Base-by-base conservation (phyloP, 306 rosid genomes). In the Astragalus membranaceus region DNA sequence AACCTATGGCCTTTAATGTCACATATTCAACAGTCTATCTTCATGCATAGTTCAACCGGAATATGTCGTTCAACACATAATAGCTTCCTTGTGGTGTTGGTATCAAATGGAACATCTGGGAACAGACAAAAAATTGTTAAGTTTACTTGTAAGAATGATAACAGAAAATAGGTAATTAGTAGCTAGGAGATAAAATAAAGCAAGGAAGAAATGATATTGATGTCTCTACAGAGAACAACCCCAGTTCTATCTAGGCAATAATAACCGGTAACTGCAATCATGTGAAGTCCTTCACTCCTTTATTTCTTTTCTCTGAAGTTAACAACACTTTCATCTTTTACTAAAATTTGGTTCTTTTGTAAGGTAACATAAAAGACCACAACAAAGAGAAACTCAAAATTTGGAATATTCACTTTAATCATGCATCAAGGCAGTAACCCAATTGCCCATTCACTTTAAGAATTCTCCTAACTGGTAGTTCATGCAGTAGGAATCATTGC, bases 51-150 rank as follows among this genome's bases (percentile, higher is more conserved):
- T 93, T 93, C 89, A 93, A 78, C 23, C 98, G 93, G 86, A 93
- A 93, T 62, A 93, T 86, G 79, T 93, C 98, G 69, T 93, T 93
- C 80, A 80, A 81, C 73, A 93, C 98, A 62, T 82, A 90, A 66
- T 85, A 93, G 90, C 96, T 90, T 72, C 90, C 93, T 73, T 81
- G 90, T 8, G 85, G 88, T n/a, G 96, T 87, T 56, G 98, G 98
- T 63, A 93, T 90, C 94, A 93, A 84, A 83, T 93, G 98, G 85
- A 93, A 93, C 98, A 93, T 93, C 98, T 93, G 92, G 29, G 3
- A 53, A 49, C 32, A 64, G n/a, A 84, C 67, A 77, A 71, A 77
- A 23, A 51, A 6, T 6, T 48, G 54, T 32, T 23, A 23, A 51
- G 43, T 63, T 43, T 20, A 61, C 65, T 72, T 61, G 52, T 67